A percentile compares a stretch with the other conserved stretches of the same genome.
Evolutionary conservation across 176 grass and related monocot species (phyloP).

Genomic region (Musa acuminata): DNA sequence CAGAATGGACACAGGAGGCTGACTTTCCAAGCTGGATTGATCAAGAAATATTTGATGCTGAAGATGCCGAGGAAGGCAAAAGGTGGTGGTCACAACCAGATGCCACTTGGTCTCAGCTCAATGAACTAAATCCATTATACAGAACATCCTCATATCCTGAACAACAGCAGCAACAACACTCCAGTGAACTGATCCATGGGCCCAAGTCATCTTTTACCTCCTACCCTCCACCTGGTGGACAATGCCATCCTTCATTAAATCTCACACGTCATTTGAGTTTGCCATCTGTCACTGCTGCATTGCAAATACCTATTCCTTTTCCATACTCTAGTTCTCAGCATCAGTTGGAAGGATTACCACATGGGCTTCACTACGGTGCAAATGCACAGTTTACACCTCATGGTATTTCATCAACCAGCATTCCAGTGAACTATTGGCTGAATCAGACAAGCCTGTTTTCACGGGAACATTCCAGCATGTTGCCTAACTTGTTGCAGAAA

Average conservation of each 20-base stretch:
- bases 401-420: not conserved
- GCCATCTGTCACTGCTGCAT: slow-evolving; percentile 19
- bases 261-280: slow-evolving; percentile 19
- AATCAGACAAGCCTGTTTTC: slow-evolving; percentile 6
- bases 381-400: not conserved
- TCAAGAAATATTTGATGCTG: slow-evolving; percentile 52
- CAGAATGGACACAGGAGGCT: slow-evolving; percentile 70
- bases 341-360: slow-evolving; percentile 11
- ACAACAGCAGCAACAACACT: slow-evolving; percentile 11
- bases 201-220: slow-evolving; percentile 20
- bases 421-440: not conserved
- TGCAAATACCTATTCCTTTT: slow-evolving; percentile 1
- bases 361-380: not conserved
- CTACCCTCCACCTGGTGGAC: slow-evolving; percentile 28
- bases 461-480: not conserved
- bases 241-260: slow-evolving; percentile 13
- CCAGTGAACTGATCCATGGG: slow-evolving; percentile 13
- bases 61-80: slow-evolving; percentile 53
- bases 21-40: slow-evolving; percentile 63
- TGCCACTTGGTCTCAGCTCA: not conserved
- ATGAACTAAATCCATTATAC: slow-evolving; percentile 13
- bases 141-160: slow-evolving; percentile 21
- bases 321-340: slow-evolving; percentile 9
- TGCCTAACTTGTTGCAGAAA: slow-evolving; percentile 12
- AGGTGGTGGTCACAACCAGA: slow-evolving; percentile 21